phyloP scores from a whole-genome alignment of 768 basidiomycete species.

The Guyanaporus albipodus region DNA sequence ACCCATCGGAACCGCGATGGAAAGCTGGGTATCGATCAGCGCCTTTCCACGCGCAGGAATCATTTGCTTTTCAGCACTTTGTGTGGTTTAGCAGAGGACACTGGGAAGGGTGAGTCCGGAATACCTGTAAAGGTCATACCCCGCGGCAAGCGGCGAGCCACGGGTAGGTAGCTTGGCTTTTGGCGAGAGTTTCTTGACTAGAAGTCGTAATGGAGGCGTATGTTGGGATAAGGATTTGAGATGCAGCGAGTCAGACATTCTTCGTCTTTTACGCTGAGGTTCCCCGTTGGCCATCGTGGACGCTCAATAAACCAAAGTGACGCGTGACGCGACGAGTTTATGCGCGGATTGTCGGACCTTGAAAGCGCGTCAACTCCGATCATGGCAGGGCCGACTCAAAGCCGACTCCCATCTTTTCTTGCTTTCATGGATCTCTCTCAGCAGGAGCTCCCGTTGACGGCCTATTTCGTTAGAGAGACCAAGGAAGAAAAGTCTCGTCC shows the following conservation, averaged over 20 bases:
- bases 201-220: slow-evolving; percentile 49
- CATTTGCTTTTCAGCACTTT: slow-evolving; percentile 77
- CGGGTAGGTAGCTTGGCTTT: slow-evolving; percentile 83
- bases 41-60: slow-evolving; percentile 92
- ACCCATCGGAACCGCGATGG: slow-evolving; percentile 88
- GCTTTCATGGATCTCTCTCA: slow-evolving; percentile 30
- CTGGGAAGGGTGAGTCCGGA: background rate
- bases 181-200: slow-evolving; percentile 81
- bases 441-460: slow-evolving; percentile 31
- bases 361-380: slow-evolving; percentile 42
- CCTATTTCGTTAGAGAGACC: slow-evolving; percentile 20
- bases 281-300: slow-evolving; percentile 23
- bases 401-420: background rate
- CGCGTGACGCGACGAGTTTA: slow-evolving; percentile 23
- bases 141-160: slow-evolving; percentile 83
- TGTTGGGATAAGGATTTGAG: too few relatives aligned
- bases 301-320: background rate
- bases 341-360: slow-evolving; percentile 27
- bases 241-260: slow-evolving; percentile 45
- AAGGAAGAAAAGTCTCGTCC: slow-evolving; percentile 9
- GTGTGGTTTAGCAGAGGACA: slow-evolving; percentile 1
- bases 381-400: too few relatives aligned
- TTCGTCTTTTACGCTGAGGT: slow-evolving; percentile 55
- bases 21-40: slow-evolving; percentile 85
- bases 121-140: slow-evolving; percentile 93